Evolutionary conservation across 2,329 filamentous ascomycete species (phyloP).

Genomic region (Ceratocystis papillata): DNA sequence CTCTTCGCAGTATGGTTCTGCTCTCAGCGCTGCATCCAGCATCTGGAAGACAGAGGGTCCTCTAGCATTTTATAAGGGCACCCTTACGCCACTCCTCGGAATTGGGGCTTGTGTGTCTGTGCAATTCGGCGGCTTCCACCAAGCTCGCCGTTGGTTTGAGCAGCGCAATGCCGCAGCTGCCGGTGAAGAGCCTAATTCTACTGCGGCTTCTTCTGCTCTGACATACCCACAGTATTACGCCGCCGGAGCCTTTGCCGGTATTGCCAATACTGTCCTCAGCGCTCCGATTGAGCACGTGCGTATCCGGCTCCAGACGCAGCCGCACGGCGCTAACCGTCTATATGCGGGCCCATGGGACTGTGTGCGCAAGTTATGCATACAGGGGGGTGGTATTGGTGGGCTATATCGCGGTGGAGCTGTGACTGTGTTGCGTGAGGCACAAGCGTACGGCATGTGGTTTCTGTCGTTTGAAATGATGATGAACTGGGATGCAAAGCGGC

Average conservation of each 20-base stretch:
- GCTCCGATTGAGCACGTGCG: slow-evolving; percentile 93
- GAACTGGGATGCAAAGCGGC: slow-evolving; percentile 75
- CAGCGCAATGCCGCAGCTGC: slow-evolving; percentile 48
- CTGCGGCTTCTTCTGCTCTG: slow-evolving; percentile 46
- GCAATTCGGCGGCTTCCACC: slow-evolving; percentile 95
- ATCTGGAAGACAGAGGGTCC: slow-evolving; percentile 85
- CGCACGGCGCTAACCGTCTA: slow-evolving; percentile 66
- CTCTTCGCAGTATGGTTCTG: slow-evolving; percentile 66
- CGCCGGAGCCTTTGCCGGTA: slow-evolving; percentile 80
- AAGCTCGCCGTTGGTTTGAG: slow-evolving; percentile 78
- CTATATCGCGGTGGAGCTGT: slow-evolving; percentile 82
- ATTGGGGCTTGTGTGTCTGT: slow-evolving; percentile 98
- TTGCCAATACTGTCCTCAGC: slow-evolving; percentile 81
- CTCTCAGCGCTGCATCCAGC: slow-evolving; percentile 65
- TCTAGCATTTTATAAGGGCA: slow-evolving; percentile 95
- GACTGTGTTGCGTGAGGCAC: slow-evolving; percentile 77
- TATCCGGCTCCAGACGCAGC: slow-evolving; percentile 91
- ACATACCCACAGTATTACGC: slow-evolving; percentile 80
- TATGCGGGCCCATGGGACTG: slow-evolving; percentile 85
- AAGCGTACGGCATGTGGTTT: slow-evolving; percentile 96
- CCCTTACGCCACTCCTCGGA: slow-evolving; percentile 82
- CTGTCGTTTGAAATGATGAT: slow-evolving; percentile 91
- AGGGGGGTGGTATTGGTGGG: slow-evolving; percentile 57
- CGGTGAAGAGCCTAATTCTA: slow-evolving; percentile 29
- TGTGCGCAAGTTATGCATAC: slow-evolving; percentile 64